Percentiles rank a stretch among this genome's conserved stretches.
Conservation (phyloP, 345 rosid species). For the Ceriops decandra region DNA sequence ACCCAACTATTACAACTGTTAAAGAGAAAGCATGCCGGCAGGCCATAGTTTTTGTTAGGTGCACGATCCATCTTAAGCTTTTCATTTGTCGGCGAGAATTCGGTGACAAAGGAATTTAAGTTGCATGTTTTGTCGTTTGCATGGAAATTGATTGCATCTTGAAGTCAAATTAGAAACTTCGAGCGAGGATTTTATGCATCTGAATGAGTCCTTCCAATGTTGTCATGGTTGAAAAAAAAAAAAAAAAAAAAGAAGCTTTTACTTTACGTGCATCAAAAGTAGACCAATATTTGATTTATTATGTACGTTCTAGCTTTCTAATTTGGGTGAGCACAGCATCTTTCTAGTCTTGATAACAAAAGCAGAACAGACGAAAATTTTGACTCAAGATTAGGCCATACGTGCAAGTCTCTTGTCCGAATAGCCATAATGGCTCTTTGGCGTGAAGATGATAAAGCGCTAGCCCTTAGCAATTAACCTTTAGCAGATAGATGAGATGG, state of each 20-base stretch:
- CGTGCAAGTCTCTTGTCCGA: too few relatives aligned
- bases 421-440: too few relatives aligned
- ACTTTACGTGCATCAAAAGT: conserved; percentile 11
- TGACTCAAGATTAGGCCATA: neutral
- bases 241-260: neutral
- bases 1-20: neutral
- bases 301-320: neutral
- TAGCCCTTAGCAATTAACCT: too few relatives aligned
- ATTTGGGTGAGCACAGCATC: neutral
- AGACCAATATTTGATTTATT: neutral
- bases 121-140: conserved; percentile 1
- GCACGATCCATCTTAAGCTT: neutral
- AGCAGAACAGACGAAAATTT: neutral
- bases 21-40: neutral
- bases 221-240: neutral
- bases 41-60: conserved; percentile 3
- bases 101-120: neutral
- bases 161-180: conserved; percentile 8
- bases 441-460: too few relatives aligned
- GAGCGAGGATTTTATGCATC: conserved; percentile 2
- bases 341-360: too few relatives aligned
- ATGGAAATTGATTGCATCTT: conserved; percentile 4
- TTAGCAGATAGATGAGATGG: too few relatives aligned
- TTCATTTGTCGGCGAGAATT: neutral
- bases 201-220: neutral